phyloP scores from a whole-genome alignment of 768 basidiomycete species.

The Mycena maculata region DNA sequence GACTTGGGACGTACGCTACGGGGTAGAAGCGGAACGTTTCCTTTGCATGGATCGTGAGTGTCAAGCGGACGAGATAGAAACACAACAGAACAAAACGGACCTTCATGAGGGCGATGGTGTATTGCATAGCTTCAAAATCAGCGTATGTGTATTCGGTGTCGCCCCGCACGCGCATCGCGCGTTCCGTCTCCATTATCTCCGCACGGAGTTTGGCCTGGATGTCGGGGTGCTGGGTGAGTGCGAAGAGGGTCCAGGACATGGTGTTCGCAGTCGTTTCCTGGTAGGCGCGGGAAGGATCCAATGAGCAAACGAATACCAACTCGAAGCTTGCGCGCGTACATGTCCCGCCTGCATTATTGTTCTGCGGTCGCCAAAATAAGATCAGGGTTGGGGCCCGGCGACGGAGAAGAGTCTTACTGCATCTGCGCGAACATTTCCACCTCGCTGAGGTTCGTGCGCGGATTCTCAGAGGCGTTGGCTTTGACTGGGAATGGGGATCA shows the following conservation, averaged over 20 bases:
- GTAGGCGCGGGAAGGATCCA: too few species aligned
- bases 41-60: constrained; percentile 33
- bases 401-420: constrained; percentile 34
- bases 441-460: constrained; percentile 33
- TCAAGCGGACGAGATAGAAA: not conserved
- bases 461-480: constrained; percentile 36
- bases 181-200: constrained; percentile 61
- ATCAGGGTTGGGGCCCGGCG: not conserved
- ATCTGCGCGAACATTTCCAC: constrained; percentile 50
- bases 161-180: constrained; percentile 48
- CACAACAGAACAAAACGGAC: constrained; percentile 38
- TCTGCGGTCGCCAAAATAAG: not conserved
- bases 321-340: not conserved
- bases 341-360: constrained; percentile 27
- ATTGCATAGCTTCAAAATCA: constrained; percentile 64
- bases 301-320: constrained; percentile 22
- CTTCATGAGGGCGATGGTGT: constrained; percentile 61
- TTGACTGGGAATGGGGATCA: constrained; percentile 30
- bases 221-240: constrained; percentile 68
- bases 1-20: constrained; percentile 52
- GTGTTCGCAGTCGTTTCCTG: constrained; percentile 72
- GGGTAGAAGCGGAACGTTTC: constrained; percentile 68
- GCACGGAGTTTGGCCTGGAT: constrained; percentile 70
- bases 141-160: constrained; percentile 55
- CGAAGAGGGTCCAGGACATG: constrained; percentile 71